Conservation (phyloP, 2,329 filamentous ascomycete genomes). For the Cryphonectria naterciae region DNA sequence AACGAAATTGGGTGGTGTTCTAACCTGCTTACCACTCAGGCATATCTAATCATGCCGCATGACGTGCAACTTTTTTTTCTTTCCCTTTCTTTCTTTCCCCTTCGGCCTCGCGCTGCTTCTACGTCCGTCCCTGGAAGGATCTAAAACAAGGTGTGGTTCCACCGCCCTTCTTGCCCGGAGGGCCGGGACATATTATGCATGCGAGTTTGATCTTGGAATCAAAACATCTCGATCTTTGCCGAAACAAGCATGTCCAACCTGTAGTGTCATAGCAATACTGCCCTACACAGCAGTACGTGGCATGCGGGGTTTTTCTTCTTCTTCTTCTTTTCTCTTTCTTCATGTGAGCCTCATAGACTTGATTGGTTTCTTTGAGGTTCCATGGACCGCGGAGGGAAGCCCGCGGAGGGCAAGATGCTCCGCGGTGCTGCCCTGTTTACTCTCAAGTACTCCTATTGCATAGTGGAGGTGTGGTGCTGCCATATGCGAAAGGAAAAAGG, state of each 20-base stretch:
- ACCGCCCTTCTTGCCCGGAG: not conserved
- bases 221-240: not conserved
- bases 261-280: not conserved
- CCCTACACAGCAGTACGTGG: not conserved
- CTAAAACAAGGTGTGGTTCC: not conserved
- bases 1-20: not conserved
- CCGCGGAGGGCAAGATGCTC: not conserved
- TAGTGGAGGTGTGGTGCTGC: not conserved
- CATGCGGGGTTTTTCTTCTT: not conserved
- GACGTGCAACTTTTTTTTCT: not conserved
- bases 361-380: not conserved
- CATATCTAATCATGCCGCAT: not conserved
- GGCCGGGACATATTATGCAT: not conserved
- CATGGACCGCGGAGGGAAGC: not conserved
- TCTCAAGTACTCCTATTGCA: not conserved
- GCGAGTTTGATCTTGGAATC: not conserved
- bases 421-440: not conserved
- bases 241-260: conserved; percentile 1
- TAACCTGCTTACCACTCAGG: not conserved
- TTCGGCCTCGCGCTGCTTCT: not conserved
- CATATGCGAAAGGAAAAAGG: not conserved
- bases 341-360: no score
- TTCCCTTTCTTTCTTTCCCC: not conserved
- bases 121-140: not conserved
- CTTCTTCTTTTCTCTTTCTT: not conserved